Conservation (phyloP, 2,329 filamentous ascomycete genomes). For the Alternaria hordeiaustralica region DNA sequence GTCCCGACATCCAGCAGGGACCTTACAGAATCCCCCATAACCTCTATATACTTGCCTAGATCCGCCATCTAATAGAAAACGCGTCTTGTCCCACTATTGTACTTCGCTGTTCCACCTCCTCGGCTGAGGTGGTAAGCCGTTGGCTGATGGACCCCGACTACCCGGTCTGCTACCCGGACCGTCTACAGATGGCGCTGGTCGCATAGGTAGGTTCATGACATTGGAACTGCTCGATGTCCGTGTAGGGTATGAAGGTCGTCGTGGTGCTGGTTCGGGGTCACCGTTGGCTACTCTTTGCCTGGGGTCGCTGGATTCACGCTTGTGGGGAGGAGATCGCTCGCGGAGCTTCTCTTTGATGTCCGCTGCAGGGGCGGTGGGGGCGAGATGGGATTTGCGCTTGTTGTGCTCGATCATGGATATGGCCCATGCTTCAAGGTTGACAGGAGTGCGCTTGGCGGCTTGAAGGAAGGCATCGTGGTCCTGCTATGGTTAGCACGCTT, state of each 20-base stretch:
- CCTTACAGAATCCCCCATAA: not conserved
- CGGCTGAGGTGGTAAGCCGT: slow-evolving; percentile 16
- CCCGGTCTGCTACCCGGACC: slow-evolving; percentile 34
- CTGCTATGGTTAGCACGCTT: slow-evolving; percentile 56
- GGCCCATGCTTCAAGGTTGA: slow-evolving; percentile 92
- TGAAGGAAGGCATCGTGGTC: slow-evolving; percentile 94
- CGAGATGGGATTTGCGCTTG: slow-evolving; percentile 93
- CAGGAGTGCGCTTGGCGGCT: slow-evolving; percentile 93
- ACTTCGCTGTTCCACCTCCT: slow-evolving; percentile 45
- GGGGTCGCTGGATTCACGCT: slow-evolving; percentile 30
- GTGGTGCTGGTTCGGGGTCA: slow-evolving; percentile 34
- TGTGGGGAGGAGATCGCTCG: slow-evolving; percentile 39
- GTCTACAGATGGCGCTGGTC: slow-evolving; percentile 50
- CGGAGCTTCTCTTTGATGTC: slow-evolving; percentile 48
- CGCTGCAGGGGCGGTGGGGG: slow-evolving; percentile 77
- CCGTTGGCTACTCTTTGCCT: slow-evolving; percentile 35
- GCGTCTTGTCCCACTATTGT: slow-evolving; percentile 18
- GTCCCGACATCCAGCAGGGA: not conserved
- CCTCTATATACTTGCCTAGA: not conserved
- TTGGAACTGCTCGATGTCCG: slow-evolving; percentile 52
- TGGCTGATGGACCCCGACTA: slow-evolving; percentile 25
- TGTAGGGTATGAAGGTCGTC: slow-evolving; percentile 50
- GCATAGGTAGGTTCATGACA: slow-evolving; percentile 54
- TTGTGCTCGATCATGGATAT: slow-evolving; percentile 92
- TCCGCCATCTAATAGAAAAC: not conserved